Conservation (phyloP, 176 grass and related monocot species). For the Saccharum officinarum region DNA sequence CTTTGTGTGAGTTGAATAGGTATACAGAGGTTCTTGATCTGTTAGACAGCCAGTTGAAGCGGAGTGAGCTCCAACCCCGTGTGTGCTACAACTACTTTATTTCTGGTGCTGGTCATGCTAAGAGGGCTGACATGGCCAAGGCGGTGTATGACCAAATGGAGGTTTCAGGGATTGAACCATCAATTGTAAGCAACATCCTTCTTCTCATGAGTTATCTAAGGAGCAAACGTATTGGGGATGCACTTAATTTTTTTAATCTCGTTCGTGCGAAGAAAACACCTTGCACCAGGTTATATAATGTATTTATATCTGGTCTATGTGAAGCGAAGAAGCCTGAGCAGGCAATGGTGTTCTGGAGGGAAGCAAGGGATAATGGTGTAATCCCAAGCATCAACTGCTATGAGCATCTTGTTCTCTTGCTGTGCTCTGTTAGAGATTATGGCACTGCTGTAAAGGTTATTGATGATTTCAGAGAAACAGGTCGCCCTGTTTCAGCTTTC, state of each 20-base stretch:
- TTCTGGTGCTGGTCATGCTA: slow-evolving; percentile 67
- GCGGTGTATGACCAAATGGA: slow-evolving; percentile 76
- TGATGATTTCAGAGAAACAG: slow-evolving; percentile 78
- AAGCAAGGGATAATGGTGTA: slow-evolving; percentile 73
- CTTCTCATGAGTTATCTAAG: slow-evolving; percentile 85
- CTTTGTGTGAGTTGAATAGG: slow-evolving; percentile 69
- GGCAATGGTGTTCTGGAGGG: slow-evolving; percentile 82
- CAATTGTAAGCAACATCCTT: slow-evolving; percentile 54
- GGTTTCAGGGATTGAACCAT: slow-evolving; percentile 63
- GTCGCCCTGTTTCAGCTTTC: slow-evolving; percentile 86
- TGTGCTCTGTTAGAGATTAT: slow-evolving; percentile 65
- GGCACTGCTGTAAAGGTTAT: slow-evolving; percentile 67
- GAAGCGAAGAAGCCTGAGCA: slow-evolving; percentile 66
- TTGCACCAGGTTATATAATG: slow-evolving; percentile 73
- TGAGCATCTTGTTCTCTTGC: slow-evolving; percentile 76
- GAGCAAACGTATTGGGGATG: slow-evolving; percentile 74
- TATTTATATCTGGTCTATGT: slow-evolving; percentile 86
- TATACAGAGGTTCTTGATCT: slow-evolving; percentile 63
- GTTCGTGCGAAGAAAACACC: slow-evolving; percentile 59
- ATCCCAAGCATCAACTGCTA: slow-evolving; percentile 80
- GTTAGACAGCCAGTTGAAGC: slow-evolving; percentile 67
- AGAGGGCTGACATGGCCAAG: slow-evolving; percentile 72
- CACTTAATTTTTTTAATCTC: slow-evolving; percentile 63
- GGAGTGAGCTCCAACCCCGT: slow-evolving; percentile 48
- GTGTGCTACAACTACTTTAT: slow-evolving; percentile 90